Evolutionary conservation across 192 early-diverging fungal genomes (phyloP).

Genomic region (Jimgerdemannia flammicorona): DNA sequence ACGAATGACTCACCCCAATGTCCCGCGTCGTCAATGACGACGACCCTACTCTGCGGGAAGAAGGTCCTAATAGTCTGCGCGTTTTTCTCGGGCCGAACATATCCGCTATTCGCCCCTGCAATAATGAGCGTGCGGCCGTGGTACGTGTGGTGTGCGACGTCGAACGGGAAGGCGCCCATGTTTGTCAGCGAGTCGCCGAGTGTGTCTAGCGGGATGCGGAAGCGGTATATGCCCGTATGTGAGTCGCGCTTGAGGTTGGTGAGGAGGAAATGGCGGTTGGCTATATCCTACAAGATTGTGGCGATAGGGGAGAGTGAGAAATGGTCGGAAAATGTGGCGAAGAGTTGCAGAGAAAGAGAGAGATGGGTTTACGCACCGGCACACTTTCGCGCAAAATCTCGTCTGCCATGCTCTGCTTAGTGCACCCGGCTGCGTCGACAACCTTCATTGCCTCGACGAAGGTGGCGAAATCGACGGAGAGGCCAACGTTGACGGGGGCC

Average conservation of each 20-base stretch:
- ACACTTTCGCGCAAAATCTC: constrained; percentile 46
- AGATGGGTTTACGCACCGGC: constrained; percentile 10
- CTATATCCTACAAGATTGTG: constrained; percentile 33
- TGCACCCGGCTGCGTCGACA: constrained; percentile 42
- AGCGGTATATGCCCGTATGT: constrained; percentile 42
- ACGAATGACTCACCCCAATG: constrained; percentile 73
- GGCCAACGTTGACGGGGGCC: constrained; percentile 46
- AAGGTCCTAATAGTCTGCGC: constrained; percentile 53
- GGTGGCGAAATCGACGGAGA: constrained; percentile 50
- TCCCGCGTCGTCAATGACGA: constrained; percentile 68
- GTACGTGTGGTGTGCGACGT: constrained; percentile 34
- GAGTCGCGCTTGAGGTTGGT: constrained; percentile 80
- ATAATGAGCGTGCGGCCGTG: constrained; percentile 76
- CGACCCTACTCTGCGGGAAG: constrained; percentile 71
- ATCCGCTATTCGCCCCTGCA: constrained; percentile 64
- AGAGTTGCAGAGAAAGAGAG: constrained; percentile 19
- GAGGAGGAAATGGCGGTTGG: constrained; percentile 78
- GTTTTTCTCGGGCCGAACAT: constrained; percentile 50
- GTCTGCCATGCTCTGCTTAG: constrained; percentile 60
- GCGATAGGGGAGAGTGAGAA: background rate
- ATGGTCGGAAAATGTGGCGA: background rate
- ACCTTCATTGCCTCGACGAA: constrained; percentile 58
- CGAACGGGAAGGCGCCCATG: constrained; percentile 50
- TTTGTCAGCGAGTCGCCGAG: constrained; percentile 51
- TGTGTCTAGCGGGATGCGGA: constrained; percentile 73